Percentiles rank a stretch among this genome's conserved stretches.
Conservation (phyloP, 805 yeast species). For the Monosporozyma yasuniensis region DNA sequence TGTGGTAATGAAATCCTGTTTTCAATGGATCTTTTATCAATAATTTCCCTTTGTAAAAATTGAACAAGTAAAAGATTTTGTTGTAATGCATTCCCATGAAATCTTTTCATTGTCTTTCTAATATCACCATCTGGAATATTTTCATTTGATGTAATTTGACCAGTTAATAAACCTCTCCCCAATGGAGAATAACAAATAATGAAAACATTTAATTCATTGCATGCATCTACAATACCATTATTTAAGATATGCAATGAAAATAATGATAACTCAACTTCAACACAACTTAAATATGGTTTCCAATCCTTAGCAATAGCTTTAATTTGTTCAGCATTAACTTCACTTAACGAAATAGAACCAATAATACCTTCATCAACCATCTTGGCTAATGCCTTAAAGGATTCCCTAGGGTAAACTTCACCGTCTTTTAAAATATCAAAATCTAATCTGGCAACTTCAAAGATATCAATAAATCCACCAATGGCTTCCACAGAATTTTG, state of each 20-base stretch:
- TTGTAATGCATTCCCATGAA: constrained; percentile 45
- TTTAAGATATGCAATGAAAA: constrained; percentile 49
- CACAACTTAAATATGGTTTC: constrained; percentile 47
- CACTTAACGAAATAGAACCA: constrained; percentile 67
- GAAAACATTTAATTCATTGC: constrained; percentile 52
- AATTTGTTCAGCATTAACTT: constrained; percentile 56
- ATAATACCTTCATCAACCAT: constrained; percentile 55
- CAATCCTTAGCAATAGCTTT: constrained; percentile 45
- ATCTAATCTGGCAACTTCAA: constrained; percentile 68
- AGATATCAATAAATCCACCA: constrained; percentile 49
- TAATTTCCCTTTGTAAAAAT: constrained; percentile 35
- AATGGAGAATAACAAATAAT: constrained; percentile 78
- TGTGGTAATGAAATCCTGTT: constrained; percentile 49
- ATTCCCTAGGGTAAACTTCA: constrained; percentile 39
- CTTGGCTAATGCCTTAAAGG: constrained; percentile 47
- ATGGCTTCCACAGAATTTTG: constrained; percentile 34
- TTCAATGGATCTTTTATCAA: constrained; percentile 44
- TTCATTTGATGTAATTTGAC: constrained; percentile 37
- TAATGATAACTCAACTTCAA: constrained; percentile 73
- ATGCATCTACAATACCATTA: constrained; percentile 56
- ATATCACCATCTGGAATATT: constrained; percentile 47
- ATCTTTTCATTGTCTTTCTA: constrained; percentile 45
- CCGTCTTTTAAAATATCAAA: constrained; percentile 18
- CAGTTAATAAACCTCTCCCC: constrained; percentile 71
- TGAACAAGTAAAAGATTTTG: constrained; percentile 45